These are phyloP conservation scores for Excoecaria cochinchinensis DNA, from an alignment of 345 rosid genomes.

Conservation along the genomic window DNA sequence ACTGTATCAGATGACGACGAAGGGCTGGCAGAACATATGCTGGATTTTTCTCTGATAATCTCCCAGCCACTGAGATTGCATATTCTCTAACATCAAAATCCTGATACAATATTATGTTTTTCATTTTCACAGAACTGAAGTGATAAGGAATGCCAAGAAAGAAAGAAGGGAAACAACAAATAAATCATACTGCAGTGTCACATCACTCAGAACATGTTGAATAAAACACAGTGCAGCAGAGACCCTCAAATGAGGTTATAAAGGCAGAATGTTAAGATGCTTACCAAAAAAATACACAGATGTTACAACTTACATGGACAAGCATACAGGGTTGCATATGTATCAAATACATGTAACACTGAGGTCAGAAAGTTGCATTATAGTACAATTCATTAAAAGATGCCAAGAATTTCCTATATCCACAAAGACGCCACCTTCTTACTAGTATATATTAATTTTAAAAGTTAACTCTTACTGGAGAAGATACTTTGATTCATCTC, in stretches of 20 bases:
- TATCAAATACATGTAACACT: neutral
- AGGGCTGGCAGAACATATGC: constrained; percentile 99
- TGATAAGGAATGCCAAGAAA: constrained; percentile 5
- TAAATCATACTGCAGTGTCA: neutral
- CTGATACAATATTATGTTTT: constrained; percentile 41
- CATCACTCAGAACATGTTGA: neutral
- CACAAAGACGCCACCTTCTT: no score
- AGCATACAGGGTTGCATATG: neutral
- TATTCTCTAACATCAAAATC: constrained; percentile 93
- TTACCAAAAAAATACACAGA: neutral
- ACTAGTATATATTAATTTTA: no score
- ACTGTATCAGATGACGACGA: constrained; percentile 96
- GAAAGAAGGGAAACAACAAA: neutral
- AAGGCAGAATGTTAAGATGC: neutral
- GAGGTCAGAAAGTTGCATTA: neutral
- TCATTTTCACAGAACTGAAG: constrained; percentile 12
- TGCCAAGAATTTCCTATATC: no score
- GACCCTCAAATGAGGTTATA: constrained; percentile 7
- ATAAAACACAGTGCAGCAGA: neutral
- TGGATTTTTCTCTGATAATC: constrained; percentile 95
- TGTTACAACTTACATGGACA: neutral
- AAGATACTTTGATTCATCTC: no score
- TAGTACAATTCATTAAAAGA: no score
- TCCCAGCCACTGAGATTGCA: constrained; percentile 93
- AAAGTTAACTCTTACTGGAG: no score